Evolutionary conservation across 192 early-diverging fungal genomes (phyloP), one percentile per base, ranked within the genome.

Genomic region (Coemansia sp.): DNA sequence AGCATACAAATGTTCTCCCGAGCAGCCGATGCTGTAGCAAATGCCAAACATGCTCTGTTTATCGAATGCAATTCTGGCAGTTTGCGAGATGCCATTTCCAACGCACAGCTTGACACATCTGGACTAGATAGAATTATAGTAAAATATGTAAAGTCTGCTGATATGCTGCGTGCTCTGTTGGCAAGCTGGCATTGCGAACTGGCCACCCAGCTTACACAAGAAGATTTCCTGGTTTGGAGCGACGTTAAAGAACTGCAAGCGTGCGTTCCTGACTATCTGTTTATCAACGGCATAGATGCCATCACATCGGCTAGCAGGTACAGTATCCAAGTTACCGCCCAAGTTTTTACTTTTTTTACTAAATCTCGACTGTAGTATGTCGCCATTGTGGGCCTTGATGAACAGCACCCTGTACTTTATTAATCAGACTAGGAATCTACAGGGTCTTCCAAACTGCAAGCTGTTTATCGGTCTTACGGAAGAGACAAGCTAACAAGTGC

Each of bases 381-480:
- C 59, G 33, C 53, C 55, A 40, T 42, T 65, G 14, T 70, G 66
- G 66, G 63, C 66, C 10, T 52, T 76, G n/a, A 23, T 65, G 18
- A 76, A 70, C 59, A 76, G 64, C 44, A 62, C 67, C 3, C 9
- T 76, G 30, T 66, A 76, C 23, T 47, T 61, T 47, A 59, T 70
- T 18, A 69, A 70, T 31, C 42, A 55, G 18, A 19, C 30, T 26
- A 61, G 57, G 33, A 53, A 23, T 11, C 41, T 30, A 3, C 58
- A 49, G 18, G 61, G 49, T 7, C 12, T 47, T 23, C 18, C 28
- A 18, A 2, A 26, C 7, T 75, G 72, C 50, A 52, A 37, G 23
- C 58, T 69, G 39, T 33, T 61, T 5, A 48, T 69, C 31, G 62
- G 66, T 14, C 42, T 69, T 12, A 44, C 33, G 0, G 54, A 58